These are phyloP conservation scores for Corylus americana DNA, from an alignment of 306 rosid genomes.

Conservation along the genomic window DNA sequence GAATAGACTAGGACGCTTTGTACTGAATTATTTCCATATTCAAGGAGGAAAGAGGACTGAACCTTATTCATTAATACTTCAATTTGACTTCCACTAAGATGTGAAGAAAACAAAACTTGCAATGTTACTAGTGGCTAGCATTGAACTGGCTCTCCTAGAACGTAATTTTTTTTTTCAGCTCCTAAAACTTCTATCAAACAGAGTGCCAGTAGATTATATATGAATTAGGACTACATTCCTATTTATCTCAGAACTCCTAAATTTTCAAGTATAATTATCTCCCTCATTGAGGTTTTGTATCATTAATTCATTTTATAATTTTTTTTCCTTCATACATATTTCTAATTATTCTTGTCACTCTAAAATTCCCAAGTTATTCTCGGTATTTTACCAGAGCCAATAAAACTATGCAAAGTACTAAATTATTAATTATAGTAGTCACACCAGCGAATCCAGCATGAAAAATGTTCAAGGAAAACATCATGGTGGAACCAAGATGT, in stretches of 20 bases:
- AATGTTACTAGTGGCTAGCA: neutral
- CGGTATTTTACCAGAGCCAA: neutral
- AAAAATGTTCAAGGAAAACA: neutral
- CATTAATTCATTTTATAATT: neutral
- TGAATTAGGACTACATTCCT: neutral
- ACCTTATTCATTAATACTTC: neutral
- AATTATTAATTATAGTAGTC: neutral
- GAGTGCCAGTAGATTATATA: neutral
- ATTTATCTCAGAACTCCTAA: neutral
- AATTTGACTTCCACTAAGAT: slow-evolving; percentile 11
- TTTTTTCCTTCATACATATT: neutral
- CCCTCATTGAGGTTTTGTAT: neutral
- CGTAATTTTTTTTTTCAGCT: neutral
- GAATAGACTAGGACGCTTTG: neutral
- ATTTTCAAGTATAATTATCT: neutral
- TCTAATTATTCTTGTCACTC: neutral
- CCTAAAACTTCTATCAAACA: neutral
- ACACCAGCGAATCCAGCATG: neutral
- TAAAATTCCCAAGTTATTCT: neutral
- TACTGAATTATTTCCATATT: neutral
- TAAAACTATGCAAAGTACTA: neutral
- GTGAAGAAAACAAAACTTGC: slow-evolving; percentile 11
- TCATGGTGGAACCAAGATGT: neutral
- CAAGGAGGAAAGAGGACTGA: neutral
- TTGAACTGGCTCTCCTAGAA: neutral